Conservation (phyloP, 2,329 filamentous ascomycete genomes). For the Shiraia sp. region DNA sequence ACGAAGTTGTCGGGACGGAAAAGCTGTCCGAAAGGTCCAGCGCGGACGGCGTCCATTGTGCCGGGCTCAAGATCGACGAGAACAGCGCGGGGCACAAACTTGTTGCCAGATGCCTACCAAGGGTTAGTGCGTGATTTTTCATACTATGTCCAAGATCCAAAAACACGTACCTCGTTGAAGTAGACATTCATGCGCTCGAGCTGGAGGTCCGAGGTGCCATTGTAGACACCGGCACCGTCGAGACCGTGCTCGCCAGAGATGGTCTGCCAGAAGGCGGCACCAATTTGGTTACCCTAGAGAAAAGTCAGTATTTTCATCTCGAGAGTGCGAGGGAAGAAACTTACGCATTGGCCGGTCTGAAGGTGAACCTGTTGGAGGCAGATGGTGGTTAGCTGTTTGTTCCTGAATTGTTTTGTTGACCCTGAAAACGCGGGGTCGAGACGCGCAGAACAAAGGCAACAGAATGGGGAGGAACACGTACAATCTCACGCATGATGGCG, state of each 20-base stretch:
- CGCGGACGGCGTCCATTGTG: constrained; percentile 99
- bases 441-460: constrained; percentile 51
- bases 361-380: constrained; percentile 82
- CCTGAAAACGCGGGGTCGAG: constrained; percentile 49
- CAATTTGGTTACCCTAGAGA: constrained; percentile 96
- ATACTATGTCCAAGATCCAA: constrained; percentile 8
- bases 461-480: constrained; percentile 50
- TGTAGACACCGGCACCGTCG: constrained; percentile 96
- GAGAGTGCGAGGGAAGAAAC: constrained; percentile 41
- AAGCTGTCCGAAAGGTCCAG: constrained; percentile 96
- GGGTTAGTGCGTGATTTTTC: constrained; percentile 24
- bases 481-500: constrained; percentile 70
- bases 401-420: constrained; percentile 48
- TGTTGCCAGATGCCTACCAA: constrained; percentile 86
- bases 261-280: constrained; percentile 94
- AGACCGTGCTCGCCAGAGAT: constrained; percentile 81
- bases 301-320: constrained; percentile 34
- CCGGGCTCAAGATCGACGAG: constrained; percentile 99
- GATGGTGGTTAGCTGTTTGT: constrained; percentile 59
- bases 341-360: constrained; percentile 99
- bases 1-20: constrained; percentile 99
- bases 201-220: constrained; percentile 97
- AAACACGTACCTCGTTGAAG: constrained; percentile 80
- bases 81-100: constrained; percentile 98
- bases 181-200: constrained; percentile 99